Conservation (phyloP, 306 rosid species). For the Quercus aquifolioides region DNA sequence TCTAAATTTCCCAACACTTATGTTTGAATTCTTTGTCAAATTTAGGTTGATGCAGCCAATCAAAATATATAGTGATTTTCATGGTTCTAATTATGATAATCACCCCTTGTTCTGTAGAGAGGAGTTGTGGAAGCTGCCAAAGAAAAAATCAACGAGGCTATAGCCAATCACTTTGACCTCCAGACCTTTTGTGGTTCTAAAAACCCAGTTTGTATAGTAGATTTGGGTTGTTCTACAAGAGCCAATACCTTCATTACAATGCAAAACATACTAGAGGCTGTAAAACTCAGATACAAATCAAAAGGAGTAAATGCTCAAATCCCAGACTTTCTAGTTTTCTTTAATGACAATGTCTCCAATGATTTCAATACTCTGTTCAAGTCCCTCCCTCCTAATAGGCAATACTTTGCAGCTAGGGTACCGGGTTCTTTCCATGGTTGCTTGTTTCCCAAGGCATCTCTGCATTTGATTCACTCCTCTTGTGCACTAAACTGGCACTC, state of each 20-base stretch:
- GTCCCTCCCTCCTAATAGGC: too few relatives aligned
- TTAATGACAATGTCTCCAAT: constrained; percentile 6
- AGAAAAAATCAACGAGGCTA: too few relatives aligned
- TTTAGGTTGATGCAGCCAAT: too few relatives aligned
- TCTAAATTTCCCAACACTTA: too few relatives aligned
- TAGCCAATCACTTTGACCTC: neutral
- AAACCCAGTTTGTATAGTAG: constrained; percentile 22
- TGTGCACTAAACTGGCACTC: constrained; percentile 20
- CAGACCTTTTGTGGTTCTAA: neutral
- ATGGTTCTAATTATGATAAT: too few relatives aligned
- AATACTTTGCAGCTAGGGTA: neutral
- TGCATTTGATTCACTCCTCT: constrained; percentile 26
- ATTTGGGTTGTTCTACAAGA: constrained; percentile 33
- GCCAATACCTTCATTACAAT: constrained; percentile 23
- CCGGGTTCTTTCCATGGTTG: constrained; percentile 36
- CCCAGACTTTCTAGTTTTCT: constrained; percentile 23
- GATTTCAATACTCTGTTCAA: too few relatives aligned
- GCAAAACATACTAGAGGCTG: neutral
- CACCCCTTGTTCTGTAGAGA: neutral
- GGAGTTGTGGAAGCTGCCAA: too few relatives aligned
- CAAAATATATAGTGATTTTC: too few relatives aligned
- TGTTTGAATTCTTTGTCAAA: too few relatives aligned
- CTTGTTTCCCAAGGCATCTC: constrained; percentile 10
- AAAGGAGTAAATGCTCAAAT: neutral
- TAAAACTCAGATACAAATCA: constrained; percentile 2